These are phyloP conservation scores for Phaseolus coccineus DNA, from an alignment of 331 rosid species.

Conservation along the genomic window DNA sequence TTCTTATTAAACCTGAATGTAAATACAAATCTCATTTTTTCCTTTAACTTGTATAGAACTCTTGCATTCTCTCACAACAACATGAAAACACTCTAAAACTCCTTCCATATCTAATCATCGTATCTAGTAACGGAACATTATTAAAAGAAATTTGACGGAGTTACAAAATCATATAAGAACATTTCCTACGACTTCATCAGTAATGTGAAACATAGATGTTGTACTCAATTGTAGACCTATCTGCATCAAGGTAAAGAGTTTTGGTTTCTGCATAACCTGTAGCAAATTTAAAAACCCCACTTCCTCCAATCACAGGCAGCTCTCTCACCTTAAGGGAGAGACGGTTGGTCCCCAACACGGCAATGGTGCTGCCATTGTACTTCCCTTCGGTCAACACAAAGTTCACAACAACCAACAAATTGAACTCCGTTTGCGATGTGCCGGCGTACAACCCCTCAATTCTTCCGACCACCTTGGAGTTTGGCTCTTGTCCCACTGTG, in stretches of 20 bases:
- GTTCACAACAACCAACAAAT: not conserved
- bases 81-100: not conserved
- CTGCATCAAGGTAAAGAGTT: not conserved
- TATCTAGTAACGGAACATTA: not conserved
- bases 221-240: conserved; percentile 31
- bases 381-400: conserved; percentile 4
- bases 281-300: conserved; percentile 47
- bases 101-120: not conserved
- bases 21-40: not conserved
- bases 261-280: conserved; percentile 39
- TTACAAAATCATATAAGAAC: not conserved
- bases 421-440: not conserved
- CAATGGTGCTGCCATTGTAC: conserved; percentile 45
- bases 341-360: conserved; percentile 44
- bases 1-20: too few species aligned
- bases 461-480: conserved; percentile 36
- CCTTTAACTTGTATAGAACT: too few species aligned
- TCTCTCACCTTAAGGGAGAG: conserved; percentile 33
- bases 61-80: too few species aligned
- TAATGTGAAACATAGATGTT: conserved; percentile 42
- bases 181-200: not conserved
- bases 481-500: not conserved
- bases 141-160: not conserved
- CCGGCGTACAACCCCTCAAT: conserved; percentile 25
- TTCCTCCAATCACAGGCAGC: conserved; percentile 50